Evolutionary conservation across 768 basidiomycete genomes (phyloP).

Genomic region (Mrakia hoshinonis): DNA sequence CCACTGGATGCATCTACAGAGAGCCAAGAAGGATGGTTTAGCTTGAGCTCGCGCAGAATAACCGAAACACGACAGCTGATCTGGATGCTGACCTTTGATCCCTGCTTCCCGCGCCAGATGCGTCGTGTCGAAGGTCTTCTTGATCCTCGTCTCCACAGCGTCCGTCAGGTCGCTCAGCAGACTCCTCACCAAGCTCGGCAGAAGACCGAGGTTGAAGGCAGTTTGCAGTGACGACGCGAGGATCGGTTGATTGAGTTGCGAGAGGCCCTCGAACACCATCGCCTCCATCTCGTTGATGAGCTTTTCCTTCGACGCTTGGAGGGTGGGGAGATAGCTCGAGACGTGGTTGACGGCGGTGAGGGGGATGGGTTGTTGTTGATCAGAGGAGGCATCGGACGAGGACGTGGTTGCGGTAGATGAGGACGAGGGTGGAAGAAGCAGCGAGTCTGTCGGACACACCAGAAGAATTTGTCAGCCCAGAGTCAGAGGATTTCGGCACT

Average conservation of each 20-base stretch:
- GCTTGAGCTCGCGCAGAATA: conserved; percentile 13
- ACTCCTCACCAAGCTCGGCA: conserved; percentile 72
- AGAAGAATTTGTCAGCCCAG: too few relatives aligned
- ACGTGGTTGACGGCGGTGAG: conserved; percentile 68
- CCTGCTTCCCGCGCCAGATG: conserved; percentile 76
- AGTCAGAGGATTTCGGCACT: too few relatives aligned
- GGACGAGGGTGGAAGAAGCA: too few relatives aligned
- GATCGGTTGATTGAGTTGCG: conserved; percentile 76
- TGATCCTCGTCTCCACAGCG: conserved; percentile 71
- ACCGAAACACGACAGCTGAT: not conserved
- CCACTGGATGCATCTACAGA: conserved; percentile 34
- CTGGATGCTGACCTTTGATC: conserved; percentile 58
- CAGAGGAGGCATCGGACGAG: conserved; percentile 18
- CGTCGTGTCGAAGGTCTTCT: conserved; percentile 72
- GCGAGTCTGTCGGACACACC: too few relatives aligned
- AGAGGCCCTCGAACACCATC: conserved; percentile 74
- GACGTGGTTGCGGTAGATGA: not conserved
- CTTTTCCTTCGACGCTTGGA: conserved; percentile 60
- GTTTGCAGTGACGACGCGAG: conserved; percentile 92
- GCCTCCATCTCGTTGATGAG: conserved; percentile 81
- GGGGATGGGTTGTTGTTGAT: conserved; percentile 44
- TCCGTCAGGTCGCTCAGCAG: conserved; percentile 71
- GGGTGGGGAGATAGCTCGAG: conserved; percentile 57
- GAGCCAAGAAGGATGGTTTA: conserved; percentile 6
- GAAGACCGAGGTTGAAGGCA: conserved; percentile 78